A percentile compares a stretch with the other conserved stretches of the same genome.
Conservation (phyloP, 2,329 filamentous ascomycete genomes). For the Hypoxylon rubiginosum region DNA sequence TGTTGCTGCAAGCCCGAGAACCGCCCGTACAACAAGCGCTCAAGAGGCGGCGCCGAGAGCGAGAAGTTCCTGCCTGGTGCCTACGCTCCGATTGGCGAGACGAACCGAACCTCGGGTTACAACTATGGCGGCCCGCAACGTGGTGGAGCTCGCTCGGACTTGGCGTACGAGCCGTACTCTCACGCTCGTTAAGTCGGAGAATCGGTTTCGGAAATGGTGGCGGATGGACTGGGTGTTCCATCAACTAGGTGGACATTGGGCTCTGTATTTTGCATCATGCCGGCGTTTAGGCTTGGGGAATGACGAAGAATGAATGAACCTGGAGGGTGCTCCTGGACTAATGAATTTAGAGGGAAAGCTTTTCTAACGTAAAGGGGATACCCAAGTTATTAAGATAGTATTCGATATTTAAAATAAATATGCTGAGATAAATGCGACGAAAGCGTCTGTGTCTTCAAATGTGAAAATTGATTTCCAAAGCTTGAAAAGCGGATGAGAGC, state of each 20-base stretch:
- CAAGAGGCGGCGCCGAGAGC: constrained; percentile 53
- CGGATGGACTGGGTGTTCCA: constrained; percentile 15
- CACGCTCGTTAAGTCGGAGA: constrained; percentile 61
- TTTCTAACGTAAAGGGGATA: constrained; percentile 33
- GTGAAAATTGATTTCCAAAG: not conserved
- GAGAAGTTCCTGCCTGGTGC: constrained; percentile 66
- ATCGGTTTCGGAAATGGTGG: constrained; percentile 10
- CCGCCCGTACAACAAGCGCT: constrained; percentile 50
- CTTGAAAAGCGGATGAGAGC: not conserved
- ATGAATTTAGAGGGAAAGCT: constrained; percentile 21
- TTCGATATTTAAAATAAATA: constrained; percentile 1
- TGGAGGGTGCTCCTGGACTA: constrained; percentile 19
- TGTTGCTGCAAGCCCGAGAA: constrained; percentile 87
- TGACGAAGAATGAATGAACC: constrained; percentile 42
- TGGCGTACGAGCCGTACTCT: constrained; percentile 75
- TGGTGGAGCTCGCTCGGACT: constrained; percentile 61
- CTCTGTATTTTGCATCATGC: constrained; percentile 45
- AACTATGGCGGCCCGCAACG: constrained; percentile 58
- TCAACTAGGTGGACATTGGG: constrained; percentile 21
- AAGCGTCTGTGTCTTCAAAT: not conserved
- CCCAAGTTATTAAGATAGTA: constrained; percentile 35
- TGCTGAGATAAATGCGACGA: not conserved
- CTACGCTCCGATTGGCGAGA: constrained; percentile 62
- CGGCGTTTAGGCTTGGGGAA: constrained; percentile 46
- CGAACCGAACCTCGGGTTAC: constrained; percentile 53